phyloP scores from a whole-genome alignment of 2,329 filamentous ascomycete species.

The Ceratocystis diversiconidia region DNA sequence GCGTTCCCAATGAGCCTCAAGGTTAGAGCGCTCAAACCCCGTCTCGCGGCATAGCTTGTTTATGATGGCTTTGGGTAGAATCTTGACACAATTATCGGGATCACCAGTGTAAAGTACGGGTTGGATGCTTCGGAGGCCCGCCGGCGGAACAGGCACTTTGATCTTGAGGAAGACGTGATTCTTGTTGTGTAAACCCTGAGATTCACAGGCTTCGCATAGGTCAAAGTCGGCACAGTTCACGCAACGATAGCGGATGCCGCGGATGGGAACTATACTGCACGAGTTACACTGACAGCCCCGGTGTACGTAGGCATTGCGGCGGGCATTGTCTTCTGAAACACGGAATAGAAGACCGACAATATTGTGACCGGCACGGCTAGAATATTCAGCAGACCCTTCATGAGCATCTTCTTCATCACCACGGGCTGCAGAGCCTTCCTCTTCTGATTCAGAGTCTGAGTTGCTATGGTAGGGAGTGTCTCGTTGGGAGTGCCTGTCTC shows the following conservation, averaged over 20 bases:
- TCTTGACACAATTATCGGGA: slow-evolving; percentile 54
- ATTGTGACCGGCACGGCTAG: slow-evolving; percentile 52
- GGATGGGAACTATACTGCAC: slow-evolving; percentile 77
- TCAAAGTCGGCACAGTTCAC: slow-evolving; percentile 94
- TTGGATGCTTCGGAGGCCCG: slow-evolving; percentile 66
- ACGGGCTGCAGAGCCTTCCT: slow-evolving; percentile 16
- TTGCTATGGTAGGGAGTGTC: background rate
- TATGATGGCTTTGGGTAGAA: slow-evolving; percentile 52
- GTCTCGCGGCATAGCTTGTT: slow-evolving; percentile 56
- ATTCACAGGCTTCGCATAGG: slow-evolving; percentile 85
- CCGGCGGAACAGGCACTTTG: slow-evolving; percentile 71
- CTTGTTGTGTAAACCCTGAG: slow-evolving; percentile 61
- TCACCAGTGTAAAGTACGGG: slow-evolving; percentile 82
- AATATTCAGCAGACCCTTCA: slow-evolving; percentile 33
- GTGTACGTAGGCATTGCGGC: slow-evolving; percentile 78
- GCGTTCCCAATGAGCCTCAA: slow-evolving; percentile 92
- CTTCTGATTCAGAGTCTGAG: background rate
- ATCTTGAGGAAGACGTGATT: slow-evolving; percentile 97
- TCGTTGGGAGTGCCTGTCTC: background rate
- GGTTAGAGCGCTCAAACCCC: slow-evolving; percentile 67
- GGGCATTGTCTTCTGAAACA: slow-evolving; percentile 85
- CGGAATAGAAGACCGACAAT: slow-evolving; percentile 76
- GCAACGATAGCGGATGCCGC: slow-evolving; percentile 84
- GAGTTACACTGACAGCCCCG: slow-evolving; percentile 84
- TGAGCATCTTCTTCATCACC: slow-evolving; percentile 28